Base-by-base conservation (phyloP, 2,329 filamentous ascomycete species). In the Colletotrichum sp. region DNA sequence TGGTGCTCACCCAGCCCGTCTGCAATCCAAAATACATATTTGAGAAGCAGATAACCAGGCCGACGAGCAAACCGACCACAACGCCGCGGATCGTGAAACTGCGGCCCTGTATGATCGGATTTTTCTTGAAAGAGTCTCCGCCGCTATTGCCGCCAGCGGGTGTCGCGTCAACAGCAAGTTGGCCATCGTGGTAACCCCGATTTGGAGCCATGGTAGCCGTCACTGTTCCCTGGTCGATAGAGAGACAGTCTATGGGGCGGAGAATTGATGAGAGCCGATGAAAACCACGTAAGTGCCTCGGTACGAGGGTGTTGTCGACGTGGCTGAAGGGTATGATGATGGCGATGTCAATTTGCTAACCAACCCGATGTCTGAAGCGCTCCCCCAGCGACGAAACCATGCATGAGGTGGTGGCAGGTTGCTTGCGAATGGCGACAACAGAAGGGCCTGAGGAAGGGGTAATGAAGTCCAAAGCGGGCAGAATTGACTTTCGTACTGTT, bases 21-120 rank as follows among this genome's bases (percentile, higher is more conserved):
- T 98, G 97, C 36, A 99, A 88, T n/a, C 97, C 97, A 83, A 99
- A 99, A 85, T 98, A 99, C 88, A 97, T 98, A 83, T 99, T 99
- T 68, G 95, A 97, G 83, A 98, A 98, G 82, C 95, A 97, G 81
- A 98, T 98, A 71, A 98, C 88, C 6, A 97, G 91, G 55, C 97
- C 97, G 77, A 99, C 97, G 5, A 91, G 87, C 8, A 98, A 88
- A 18, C 97, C 97, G 32, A 95, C 95, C 7, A 92, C 82, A 52
- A 98, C 89, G 66, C 95, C 95, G 71, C 97, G 93, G 30, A 93
- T 74, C 1, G 97, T 98, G 86, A 99, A 98, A 86, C 95, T 96
- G 62, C 91, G 91, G 67, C 88, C 89, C 4, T 84, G 83, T 15
- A 76, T 84, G 71, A 62, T 62, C 22, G 77, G 77, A 58, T 25